A percentile compares a stretch with the other conserved stretches of the same genome.
Evolutionary conservation across 129 eudicot species (phyloP).

Genomic region (Mikania micrantha): DNA sequence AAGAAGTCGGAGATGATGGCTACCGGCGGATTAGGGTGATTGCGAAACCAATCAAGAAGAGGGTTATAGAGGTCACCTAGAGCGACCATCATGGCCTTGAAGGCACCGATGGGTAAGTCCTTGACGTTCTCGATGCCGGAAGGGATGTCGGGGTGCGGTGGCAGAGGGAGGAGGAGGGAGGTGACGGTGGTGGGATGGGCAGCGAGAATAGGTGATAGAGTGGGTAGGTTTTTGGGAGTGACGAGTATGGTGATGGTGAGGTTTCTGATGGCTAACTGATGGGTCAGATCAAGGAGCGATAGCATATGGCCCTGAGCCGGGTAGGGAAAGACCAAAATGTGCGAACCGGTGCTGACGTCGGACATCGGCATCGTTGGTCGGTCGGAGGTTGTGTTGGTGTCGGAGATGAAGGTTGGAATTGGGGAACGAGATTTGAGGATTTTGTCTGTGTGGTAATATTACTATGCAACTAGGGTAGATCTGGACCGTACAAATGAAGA

Average conservation of each 20-base stretch:
- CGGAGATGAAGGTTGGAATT: background rate
- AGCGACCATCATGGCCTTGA: conserved; percentile 35
- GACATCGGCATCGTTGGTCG: background rate
- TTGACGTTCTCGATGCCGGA: conserved; percentile 55
- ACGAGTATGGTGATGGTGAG: conserved; percentile 49
- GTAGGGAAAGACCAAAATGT: conserved; percentile 61
- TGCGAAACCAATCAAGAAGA: conserved; percentile 32
- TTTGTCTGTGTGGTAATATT: background rate
- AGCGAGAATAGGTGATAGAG: conserved; percentile 39
- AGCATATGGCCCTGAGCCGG: conserved; percentile 83
- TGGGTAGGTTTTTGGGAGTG: conserved; percentile 51
- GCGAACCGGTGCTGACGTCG: conserved; percentile 14
- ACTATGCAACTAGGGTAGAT: too few species aligned
- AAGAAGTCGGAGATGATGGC: conserved; percentile 61
- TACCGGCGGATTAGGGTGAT: conserved; percentile 49
- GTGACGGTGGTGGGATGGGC: conserved; percentile 40
- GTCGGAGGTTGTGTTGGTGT: background rate
- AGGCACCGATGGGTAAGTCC: conserved; percentile 39
- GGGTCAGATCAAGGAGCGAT: conserved; percentile 53
- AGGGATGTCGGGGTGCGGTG: conserved; percentile 43
- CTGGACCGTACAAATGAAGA: too few species aligned
- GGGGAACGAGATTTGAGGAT: background rate
- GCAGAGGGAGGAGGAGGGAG: conserved; percentile 51
- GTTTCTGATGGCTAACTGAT: conserved; percentile 41
- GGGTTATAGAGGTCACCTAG: conserved; percentile 26